Evolutionary conservation across 192 early-diverging fungal species (phyloP).

Genomic region (Coemansia sp.): DNA sequence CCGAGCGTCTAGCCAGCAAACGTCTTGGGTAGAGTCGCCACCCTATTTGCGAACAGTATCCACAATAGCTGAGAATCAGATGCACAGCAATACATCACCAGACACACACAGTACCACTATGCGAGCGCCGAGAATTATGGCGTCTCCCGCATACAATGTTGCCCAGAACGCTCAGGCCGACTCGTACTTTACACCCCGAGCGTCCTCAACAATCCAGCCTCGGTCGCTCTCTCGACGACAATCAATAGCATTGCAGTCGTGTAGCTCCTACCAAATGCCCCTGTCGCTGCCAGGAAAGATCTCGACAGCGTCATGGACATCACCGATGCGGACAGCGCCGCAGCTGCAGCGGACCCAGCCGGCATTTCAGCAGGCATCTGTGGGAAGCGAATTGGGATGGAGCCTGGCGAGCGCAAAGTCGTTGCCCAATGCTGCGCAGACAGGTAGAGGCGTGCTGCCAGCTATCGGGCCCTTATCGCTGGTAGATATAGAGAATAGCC

Average conservation of each 20-base stretch:
- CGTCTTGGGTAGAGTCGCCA: background rate
- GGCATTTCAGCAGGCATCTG: background rate
- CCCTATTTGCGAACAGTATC: background rate
- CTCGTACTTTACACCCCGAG: constrained; percentile 15
- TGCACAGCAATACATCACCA: constrained; percentile 2
- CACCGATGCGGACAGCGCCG: constrained; percentile 4
- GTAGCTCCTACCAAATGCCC: constrained; percentile 27
- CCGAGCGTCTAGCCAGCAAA: background rate
- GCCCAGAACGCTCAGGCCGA: constrained; percentile 2
- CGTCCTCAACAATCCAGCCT: constrained; percentile 9
- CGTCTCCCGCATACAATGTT: constrained; percentile 8
- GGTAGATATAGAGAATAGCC: background rate
- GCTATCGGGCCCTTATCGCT: constrained; percentile 10
- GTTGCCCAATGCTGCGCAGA: constrained; percentile 13
- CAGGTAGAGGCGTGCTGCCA: background rate
- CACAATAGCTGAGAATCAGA: constrained; percentile 1
- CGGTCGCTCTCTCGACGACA: constrained; percentile 32
- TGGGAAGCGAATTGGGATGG: constrained; percentile 10
- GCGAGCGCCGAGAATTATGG: constrained; percentile 8
- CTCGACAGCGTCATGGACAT: background rate
- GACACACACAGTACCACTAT: background rate
- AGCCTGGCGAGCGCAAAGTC: constrained; percentile 37
- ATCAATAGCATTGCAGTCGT: constrained; percentile 46
- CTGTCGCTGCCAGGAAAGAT: constrained; percentile 18
- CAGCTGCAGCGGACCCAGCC: constrained; percentile 10